A percentile compares a stretch with the other conserved stretches of the same genome.
Evolutionary conservation across 139 green algal genomes (phyloP).

Genomic region (Gonium pectorale): DNA sequence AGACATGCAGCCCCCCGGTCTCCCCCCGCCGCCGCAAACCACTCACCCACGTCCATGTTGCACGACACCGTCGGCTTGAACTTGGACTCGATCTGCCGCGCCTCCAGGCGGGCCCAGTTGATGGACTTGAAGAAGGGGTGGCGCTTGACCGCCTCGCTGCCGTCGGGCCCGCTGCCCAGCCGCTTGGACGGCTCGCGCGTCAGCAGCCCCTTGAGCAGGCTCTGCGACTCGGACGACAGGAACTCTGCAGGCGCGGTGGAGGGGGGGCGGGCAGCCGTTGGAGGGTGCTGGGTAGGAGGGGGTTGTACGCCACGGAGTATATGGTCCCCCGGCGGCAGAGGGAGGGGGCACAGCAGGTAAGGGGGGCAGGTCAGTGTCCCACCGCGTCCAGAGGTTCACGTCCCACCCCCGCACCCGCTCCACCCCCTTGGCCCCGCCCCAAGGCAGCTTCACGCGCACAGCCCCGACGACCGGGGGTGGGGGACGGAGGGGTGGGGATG

Average conservation of each 20-base stretch:
- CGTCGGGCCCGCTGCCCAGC: conserved; percentile 82
- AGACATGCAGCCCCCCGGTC: too few species aligned
- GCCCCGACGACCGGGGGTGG: too few species aligned
- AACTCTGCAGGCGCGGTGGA: conserved; percentile 35
- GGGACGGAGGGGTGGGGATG: too few species aligned
- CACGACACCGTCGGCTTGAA: conserved; percentile 84
- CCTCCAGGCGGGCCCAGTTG: conserved; percentile 89
- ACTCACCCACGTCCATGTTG: conserved; percentile 52
- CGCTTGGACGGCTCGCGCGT: conserved; percentile 85
- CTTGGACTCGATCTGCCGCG: conserved; percentile 76
- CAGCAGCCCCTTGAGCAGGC: conserved; percentile 84
- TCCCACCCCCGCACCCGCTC: too few species aligned
- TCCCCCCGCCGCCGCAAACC: too few species aligned
- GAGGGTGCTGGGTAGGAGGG: background rate
- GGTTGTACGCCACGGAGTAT: too few species aligned
- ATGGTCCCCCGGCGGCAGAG: too few species aligned
- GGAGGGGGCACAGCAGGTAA: too few species aligned
- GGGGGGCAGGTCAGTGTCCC: too few species aligned
- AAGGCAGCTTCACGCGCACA: too few species aligned
- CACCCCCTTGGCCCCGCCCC: too few species aligned
- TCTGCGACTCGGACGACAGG: conserved; percentile 58
- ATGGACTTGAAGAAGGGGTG: conserved; percentile 95
- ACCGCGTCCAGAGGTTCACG: too few species aligned
- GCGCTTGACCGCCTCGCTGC: conserved; percentile 71
- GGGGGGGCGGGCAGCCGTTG: background rate